Conservation (phyloP, 805 yeast genomes). For the Tetrapisispora fleetii region DNA sequence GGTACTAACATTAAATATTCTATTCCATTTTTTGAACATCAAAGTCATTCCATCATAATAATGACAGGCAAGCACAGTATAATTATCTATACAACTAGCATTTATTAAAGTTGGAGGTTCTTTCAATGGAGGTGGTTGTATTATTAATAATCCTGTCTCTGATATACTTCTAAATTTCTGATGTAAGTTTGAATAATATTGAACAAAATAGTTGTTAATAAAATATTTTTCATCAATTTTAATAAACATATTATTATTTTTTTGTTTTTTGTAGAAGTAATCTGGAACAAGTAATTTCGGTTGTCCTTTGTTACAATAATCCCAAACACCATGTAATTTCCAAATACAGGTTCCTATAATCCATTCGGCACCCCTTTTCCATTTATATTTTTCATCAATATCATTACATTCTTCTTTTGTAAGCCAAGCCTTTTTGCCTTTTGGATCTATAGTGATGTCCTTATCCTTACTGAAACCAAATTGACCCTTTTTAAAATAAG, state of each 20-base stretch:
- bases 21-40: slow-evolving; percentile 86
- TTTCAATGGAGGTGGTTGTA: slow-evolving; percentile 78
- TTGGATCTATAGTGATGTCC: slow-evolving; percentile 48
- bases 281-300: slow-evolving; percentile 34
- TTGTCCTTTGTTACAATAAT: slow-evolving; percentile 27
- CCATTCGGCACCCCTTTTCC: slow-evolving; percentile 60
- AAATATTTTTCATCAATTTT: slow-evolving; percentile 44
- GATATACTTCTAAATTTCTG: slow-evolving; percentile 38
- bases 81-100: slow-evolving; percentile 45
- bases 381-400: slow-evolving; percentile 56
- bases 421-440: slow-evolving; percentile 65
- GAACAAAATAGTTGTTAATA: slow-evolving; percentile 53
- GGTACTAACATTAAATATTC: slow-evolving; percentile 75
- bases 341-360: slow-evolving; percentile 65
- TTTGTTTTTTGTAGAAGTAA: slow-evolving; percentile 34
- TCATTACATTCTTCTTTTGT: slow-evolving; percentile 33
- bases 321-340: slow-evolving; percentile 78
- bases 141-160: slow-evolving; percentile 42
- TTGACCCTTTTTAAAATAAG: slow-evolving; percentile 55
- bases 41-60: slow-evolving; percentile 92
- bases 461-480: slow-evolving; percentile 71
- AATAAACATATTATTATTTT: slow-evolving; percentile 7
- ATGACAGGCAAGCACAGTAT: slow-evolving; percentile 75
- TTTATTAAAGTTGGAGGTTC: slow-evolving; percentile 56
- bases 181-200: slow-evolving; percentile 47